A percentile compares a stretch with the other conserved stretches of the same genome.
Evolutionary conservation across 192 early-diverging fungal genomes (phyloP).

Genomic region (Umbelopsis sp.): DNA sequence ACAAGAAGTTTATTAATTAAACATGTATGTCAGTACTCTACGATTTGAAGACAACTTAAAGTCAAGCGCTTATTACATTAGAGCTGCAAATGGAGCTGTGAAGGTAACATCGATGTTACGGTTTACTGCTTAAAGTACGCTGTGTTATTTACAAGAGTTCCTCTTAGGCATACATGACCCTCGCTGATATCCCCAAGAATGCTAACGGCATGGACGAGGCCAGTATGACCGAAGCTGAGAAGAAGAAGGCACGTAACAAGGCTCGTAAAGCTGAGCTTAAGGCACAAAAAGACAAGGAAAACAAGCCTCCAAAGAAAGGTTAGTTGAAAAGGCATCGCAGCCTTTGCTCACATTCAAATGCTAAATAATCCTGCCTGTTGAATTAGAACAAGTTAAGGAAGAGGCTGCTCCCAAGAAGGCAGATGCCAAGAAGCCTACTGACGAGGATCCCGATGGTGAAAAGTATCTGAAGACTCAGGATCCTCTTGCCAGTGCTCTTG

Average conservation of each 20-base stretch:
- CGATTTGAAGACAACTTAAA: slow-evolving; percentile 78
- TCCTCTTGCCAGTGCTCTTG: slow-evolving; percentile 74
- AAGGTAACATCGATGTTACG: slow-evolving; percentile 53
- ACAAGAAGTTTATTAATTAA: not conserved
- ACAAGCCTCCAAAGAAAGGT: slow-evolving; percentile 45
- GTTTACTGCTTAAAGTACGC: slow-evolving; percentile 5
- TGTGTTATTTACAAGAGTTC: not conserved
- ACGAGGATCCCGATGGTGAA: slow-evolving; percentile 75
- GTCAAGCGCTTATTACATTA: slow-evolving; percentile 69
- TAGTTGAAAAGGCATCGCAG: not conserved
- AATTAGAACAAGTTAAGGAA: slow-evolving; percentile 39
- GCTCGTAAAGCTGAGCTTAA: slow-evolving; percentile 76
- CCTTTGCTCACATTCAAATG: not conserved
- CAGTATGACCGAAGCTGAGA: slow-evolving; percentile 70
- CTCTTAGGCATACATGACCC: slow-evolving; percentile 49
- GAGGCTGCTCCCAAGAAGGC: slow-evolving; percentile 51
- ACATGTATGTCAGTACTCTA: slow-evolving; percentile 52
- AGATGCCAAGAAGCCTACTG: slow-evolving; percentile 44
- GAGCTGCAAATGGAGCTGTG: slow-evolving; percentile 76
- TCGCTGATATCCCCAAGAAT: slow-evolving; percentile 59
- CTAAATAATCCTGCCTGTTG: not conserved
- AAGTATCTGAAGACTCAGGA: slow-evolving; percentile 63
- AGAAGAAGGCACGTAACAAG: slow-evolving; percentile 78
- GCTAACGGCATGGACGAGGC: slow-evolving; percentile 53
- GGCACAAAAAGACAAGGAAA: slow-evolving; percentile 53